Evolutionary conservation across 345 rosid genomes (phyloP).

Genomic region (Brassica rapa): DNA sequence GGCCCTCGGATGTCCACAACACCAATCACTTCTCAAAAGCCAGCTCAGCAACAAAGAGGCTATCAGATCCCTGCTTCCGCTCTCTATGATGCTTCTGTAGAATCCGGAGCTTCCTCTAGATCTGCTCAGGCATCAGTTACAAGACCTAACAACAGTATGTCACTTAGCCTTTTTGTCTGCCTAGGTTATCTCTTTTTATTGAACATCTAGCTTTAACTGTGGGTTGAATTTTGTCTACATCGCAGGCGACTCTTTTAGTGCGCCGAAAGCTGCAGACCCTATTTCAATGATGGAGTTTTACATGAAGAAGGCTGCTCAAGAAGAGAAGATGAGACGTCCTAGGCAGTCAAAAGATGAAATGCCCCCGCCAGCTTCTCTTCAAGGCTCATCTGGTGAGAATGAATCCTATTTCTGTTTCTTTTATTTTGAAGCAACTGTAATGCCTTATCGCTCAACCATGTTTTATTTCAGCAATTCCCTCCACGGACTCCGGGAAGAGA

Average conservation of each 20-base stretch:
- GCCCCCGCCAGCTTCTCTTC: slow-evolving; percentile 97
- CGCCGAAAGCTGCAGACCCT: slow-evolving; percentile 64
- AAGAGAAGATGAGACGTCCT: slow-evolving; percentile 90
- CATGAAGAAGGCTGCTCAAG: slow-evolving; percentile 96
- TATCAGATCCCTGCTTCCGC: slow-evolving; percentile 93
- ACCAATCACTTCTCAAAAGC: slow-evolving; percentile 47
- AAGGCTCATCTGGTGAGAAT: slow-evolving; percentile 51
- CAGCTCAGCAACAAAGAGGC: slow-evolving; percentile 57
- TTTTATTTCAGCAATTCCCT: slow-evolving; percentile 35
- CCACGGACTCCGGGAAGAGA: slow-evolving; percentile 54
- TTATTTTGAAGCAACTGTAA: slow-evolving; percentile 15
- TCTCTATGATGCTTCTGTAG: slow-evolving; percentile 66
- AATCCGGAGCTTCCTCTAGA: slow-evolving; percentile 42
- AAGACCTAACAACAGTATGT: slow-evolving; percentile 50
- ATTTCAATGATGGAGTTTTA: slow-evolving; percentile 98
- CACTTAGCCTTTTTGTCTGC: slow-evolving; percentile 8
- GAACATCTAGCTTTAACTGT: slow-evolving; percentile 17
- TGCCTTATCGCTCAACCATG: slow-evolving; percentile 14
- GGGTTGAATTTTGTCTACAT: slow-evolving; percentile 10
- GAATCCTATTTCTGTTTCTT: slow-evolving; percentile 20
- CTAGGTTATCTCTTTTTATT: not conserved
- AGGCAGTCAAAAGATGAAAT: slow-evolving; percentile 97
- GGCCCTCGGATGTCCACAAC: slow-evolving; percentile 51
- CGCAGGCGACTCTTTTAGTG: slow-evolving; percentile 47
- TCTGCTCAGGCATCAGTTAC: slow-evolving; percentile 45